Conservation (phyloP, 352 stramenopile genomes). For the Globisporangium solare region DNA sequence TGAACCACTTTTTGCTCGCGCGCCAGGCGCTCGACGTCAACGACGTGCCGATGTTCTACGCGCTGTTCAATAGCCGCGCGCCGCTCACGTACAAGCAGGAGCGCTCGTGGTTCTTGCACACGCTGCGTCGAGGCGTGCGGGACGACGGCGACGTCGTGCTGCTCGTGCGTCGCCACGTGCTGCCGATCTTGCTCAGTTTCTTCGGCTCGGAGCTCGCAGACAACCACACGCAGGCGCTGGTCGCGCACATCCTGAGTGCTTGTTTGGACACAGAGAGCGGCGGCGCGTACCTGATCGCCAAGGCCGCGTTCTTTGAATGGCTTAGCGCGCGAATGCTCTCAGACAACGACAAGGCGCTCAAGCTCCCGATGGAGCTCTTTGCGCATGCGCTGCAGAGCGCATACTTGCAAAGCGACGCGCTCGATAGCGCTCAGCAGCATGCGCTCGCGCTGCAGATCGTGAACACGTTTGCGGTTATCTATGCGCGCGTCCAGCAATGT, state of each 20-base stretch:
- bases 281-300: slow-evolving; percentile 52
- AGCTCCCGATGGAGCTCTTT: slow-evolving; percentile 40
- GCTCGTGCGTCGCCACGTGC: slow-evolving; percentile 72
- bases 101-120: slow-evolving; percentile 79
- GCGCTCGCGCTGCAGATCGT: slow-evolving; percentile 28
- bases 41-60: slow-evolving; percentile 88
- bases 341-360: slow-evolving; percentile 14
- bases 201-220: slow-evolving; percentile 72
- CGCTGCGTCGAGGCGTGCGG: slow-evolving; percentile 60
- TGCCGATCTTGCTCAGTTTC: slow-evolving; percentile 80
- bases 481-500: slow-evolving; percentile 8
- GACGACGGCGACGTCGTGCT: slow-evolving; percentile 62
- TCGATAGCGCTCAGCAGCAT: slow-evolving; percentile 36
- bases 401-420: slow-evolving; percentile 14
- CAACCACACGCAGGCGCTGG: slow-evolving; percentile 68
- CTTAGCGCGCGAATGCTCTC: slow-evolving; percentile 32
- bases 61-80: slow-evolving; percentile 78
- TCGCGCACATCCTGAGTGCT: slow-evolving; percentile 52
- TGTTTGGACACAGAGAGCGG: slow-evolving; percentile 46
- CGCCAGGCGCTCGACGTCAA: slow-evolving; percentile 68
- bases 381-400: slow-evolving; percentile 15
- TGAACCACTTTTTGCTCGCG: slow-evolving; percentile 85
- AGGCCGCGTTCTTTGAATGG: slow-evolving; percentile 65
- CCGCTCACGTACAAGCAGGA: slow-evolving; percentile 74
- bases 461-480: slow-evolving; percentile 40